Conservation (phyloP, 805 yeast species). For the Metschnikowia shivogae region DNA sequence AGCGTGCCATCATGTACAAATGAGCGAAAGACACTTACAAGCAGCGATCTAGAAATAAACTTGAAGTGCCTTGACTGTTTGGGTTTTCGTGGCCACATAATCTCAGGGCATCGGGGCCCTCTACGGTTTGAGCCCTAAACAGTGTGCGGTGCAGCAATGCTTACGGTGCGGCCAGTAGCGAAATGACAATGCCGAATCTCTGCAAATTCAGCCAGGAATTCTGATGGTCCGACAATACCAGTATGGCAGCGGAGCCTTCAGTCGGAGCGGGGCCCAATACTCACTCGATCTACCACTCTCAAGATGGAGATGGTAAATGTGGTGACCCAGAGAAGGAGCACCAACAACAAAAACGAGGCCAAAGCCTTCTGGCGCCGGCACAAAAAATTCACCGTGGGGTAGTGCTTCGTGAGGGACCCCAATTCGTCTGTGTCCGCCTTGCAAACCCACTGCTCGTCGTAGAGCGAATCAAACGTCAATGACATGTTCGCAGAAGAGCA, state of each 20-base stretch:
- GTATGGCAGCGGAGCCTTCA: not conserved
- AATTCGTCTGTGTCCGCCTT: conserved; percentile 20
- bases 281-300: conserved; percentile 71
- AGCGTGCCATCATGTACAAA: not conserved
- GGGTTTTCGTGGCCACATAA: no score
- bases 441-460: conserved; percentile 79
- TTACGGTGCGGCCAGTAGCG: no score
- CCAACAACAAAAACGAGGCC: conserved; percentile 73
- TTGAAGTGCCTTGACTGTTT: no score
- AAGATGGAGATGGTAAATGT: conserved; percentile 81
- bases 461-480: conserved; percentile 77
- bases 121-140: no score
- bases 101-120: no score
- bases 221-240: not conserved
- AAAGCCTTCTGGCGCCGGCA: conserved; percentile 78
- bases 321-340: conserved; percentile 75
- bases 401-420: conserved; percentile 17
- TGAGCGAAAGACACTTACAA: not conserved
- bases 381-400: conserved; percentile 44
- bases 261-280: conserved; percentile 16
- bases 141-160: no score
- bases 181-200: no score
- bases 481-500: conserved; percentile 86
- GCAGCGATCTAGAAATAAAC: no score
- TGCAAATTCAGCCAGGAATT: no score